These are phyloP conservation scores for Gossypium davidsonii DNA, from an alignment of 441 rosid species.

Conservation along the genomic window DNA sequence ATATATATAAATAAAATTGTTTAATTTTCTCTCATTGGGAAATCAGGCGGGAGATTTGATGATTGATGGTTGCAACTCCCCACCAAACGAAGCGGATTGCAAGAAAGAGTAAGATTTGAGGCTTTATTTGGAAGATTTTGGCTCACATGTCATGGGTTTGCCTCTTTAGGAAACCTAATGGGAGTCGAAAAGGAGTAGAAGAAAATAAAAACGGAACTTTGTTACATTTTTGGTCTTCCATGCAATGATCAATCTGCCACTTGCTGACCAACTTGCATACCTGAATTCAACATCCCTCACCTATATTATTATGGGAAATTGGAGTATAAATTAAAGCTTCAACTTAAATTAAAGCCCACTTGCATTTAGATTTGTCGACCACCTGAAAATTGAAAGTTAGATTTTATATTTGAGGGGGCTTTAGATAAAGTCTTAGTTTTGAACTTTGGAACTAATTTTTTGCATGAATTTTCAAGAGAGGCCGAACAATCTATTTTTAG, in stretches of 20 bases:
- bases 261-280: not conserved
- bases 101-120: not conserved
- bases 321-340: not conserved
- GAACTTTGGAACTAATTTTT: not conserved
- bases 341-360: not conserved
- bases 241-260: not conserved
- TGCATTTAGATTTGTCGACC: not conserved
- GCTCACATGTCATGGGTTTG: not conserved
- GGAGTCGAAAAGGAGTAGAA: not conserved
- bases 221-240: not conserved
- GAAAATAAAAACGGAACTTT: not conserved
- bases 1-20: not conserved
- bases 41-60: slow-evolving; percentile 6
- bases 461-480: too few relatives aligned
- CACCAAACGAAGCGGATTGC: not conserved
- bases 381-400: not conserved
- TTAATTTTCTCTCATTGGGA: not conserved
- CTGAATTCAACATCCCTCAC: too few relatives aligned
- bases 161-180: slow-evolving; percentile 28
- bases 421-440: not conserved
- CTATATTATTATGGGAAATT: not conserved
- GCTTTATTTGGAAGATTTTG: slow-evolving; percentile 4
- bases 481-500: too few relatives aligned
- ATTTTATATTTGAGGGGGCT: not conserved
- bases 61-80: slow-evolving; percentile 29